A percentile compares a stretch with the other conserved stretches of the same genome.
These are phyloP conservation scores for Penicillium vulpinum DNA, from an alignment of 2,329 filamentous ascomycete species.

Conservation along the genomic window DNA sequence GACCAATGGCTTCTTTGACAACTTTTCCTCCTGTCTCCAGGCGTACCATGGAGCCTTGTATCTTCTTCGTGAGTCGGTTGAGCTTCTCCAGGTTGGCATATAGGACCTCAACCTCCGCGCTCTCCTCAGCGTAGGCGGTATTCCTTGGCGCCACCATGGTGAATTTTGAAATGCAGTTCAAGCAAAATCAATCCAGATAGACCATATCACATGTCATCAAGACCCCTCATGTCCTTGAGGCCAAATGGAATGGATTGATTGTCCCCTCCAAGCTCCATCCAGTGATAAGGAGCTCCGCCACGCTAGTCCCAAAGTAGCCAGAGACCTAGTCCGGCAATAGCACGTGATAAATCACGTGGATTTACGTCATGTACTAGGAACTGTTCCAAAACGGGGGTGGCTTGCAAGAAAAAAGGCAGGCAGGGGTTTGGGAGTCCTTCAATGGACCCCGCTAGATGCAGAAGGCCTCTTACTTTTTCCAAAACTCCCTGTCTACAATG, in stretches of 20 bases:
- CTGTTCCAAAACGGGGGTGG: background rate
- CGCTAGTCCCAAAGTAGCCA: constrained; percentile 23
- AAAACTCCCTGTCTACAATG: constrained; percentile 32
- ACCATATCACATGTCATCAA: constrained; percentile 20
- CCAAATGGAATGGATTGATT: constrained; percentile 1
- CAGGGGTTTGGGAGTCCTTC: constrained; percentile 20
- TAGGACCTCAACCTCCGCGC: constrained; percentile 66
- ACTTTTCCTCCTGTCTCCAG: constrained; percentile 86
- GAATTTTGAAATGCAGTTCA: constrained; percentile 9
- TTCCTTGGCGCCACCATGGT: constrained; percentile 58
- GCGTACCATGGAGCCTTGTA: constrained; percentile 79
- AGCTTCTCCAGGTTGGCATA: constrained; percentile 83
- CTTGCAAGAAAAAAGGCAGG: constrained; percentile 7
- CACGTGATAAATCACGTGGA: background rate
- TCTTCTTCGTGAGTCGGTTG: constrained; percentile 89
- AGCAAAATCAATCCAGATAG: constrained; percentile 17
- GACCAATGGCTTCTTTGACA: constrained; percentile 87
- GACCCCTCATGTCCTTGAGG: constrained; percentile 2
- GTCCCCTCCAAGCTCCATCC: constrained; percentile 6
- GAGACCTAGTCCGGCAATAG: background rate
- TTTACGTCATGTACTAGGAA: constrained; percentile 25
- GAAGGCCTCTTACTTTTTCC: constrained; percentile 12
- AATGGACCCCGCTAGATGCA: constrained; percentile 24
- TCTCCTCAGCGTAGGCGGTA: constrained; percentile 64
- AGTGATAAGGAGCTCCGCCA: constrained; percentile 20